Base-by-base conservation (phyloP, 2,329 filamentous ascomycete species). In the Ceratocystis colombiana region DNA sequence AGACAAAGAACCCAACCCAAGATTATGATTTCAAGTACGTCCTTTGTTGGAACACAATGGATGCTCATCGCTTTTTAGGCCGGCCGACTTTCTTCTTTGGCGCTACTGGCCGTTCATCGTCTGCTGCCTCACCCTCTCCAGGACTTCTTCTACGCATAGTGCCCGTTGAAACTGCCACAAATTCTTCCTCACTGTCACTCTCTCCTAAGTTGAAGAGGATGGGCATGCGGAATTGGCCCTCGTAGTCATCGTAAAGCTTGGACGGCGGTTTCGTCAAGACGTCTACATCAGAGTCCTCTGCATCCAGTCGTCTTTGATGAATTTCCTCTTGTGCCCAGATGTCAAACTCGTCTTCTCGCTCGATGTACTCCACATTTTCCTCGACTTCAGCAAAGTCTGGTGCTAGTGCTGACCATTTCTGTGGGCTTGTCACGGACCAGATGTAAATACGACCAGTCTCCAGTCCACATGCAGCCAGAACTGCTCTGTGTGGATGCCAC, bases 381-480 rank as follows among this genome's bases (percentile, higher is more conserved):
- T 99, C 94, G 15, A 99, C 91, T 75, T 99, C 94, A 50, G 87
- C 89, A 75, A 99, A 99, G 76, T 99, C 95, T 0, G 94, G 94
- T 5, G 95, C 95, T 37, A 99, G 82, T 1, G 94, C 93, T 17
- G 92, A 96, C 95, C 94, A 99, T 71, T 94, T 89, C 73, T 99
- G 95, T 8, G 94, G 93, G 65, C 90, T 94, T 50, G 93, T 86
- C 66, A 96, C 94, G 4, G 90, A 93, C 94, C 94, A 99, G 44
- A 96, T 88, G 77, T 96, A 96, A 73, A 99, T 90, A 65, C 89
- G 85, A 5, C 94, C 94, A 0, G 89, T 93, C 76, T 99, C 95
- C 4, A 97, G 81, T 2, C 94, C 93, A 70, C 92, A 96, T 17
- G 92, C 94, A 2, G 90, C 92, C 44, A 99, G 84, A 70, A 97